A percentile compares a stretch with the other conserved stretches of the same genome.
These are phyloP conservation scores for Silene noctiflora DNA, from an alignment of 179 eudicot genomes.

Conservation along the genomic window DNA sequence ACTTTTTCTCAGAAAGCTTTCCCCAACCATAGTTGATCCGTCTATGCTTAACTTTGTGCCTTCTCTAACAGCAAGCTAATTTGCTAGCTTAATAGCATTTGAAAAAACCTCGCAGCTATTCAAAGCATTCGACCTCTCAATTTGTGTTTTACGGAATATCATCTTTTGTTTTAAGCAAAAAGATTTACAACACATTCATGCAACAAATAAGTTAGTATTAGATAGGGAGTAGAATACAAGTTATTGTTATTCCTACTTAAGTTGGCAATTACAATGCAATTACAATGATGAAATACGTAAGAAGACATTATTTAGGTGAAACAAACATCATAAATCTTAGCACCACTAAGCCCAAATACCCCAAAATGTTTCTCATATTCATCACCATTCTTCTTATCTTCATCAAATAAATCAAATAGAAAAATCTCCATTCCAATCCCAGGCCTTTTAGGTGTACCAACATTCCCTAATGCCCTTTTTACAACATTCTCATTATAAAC, in stretches of 20 bases:
- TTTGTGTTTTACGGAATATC: too few species aligned
- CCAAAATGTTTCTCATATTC: conserved; percentile 78
- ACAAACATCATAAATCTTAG: conserved; percentile 53
- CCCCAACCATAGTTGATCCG: too few species aligned
- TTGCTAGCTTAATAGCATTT: too few species aligned
- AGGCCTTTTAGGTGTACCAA: conserved; percentile 75
- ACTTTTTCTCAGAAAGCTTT: too few species aligned
- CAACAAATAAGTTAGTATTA: too few species aligned
- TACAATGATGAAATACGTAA: background rate
- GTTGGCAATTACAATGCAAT: background rate
- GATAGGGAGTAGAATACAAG: background rate
- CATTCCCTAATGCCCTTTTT: conserved; percentile 35
- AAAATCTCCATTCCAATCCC: conserved; percentile 65
- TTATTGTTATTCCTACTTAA: background rate
- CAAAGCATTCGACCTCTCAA: too few species aligned
- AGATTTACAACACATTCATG: too few species aligned
- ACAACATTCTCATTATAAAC: conserved; percentile 61
- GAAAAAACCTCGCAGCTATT: too few species aligned
- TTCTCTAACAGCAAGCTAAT: too few species aligned
- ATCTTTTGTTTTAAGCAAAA: too few species aligned
- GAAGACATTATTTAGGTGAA: background rate
- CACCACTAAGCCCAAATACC: conserved; percentile 54
- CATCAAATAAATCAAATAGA: conserved; percentile 81
- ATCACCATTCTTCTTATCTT: conserved; percentile 53
- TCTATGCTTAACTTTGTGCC: too few species aligned